Evolutionary conservation across 164 flowering plant species (phyloP).

Genomic region (Vitis riparia): DNA sequence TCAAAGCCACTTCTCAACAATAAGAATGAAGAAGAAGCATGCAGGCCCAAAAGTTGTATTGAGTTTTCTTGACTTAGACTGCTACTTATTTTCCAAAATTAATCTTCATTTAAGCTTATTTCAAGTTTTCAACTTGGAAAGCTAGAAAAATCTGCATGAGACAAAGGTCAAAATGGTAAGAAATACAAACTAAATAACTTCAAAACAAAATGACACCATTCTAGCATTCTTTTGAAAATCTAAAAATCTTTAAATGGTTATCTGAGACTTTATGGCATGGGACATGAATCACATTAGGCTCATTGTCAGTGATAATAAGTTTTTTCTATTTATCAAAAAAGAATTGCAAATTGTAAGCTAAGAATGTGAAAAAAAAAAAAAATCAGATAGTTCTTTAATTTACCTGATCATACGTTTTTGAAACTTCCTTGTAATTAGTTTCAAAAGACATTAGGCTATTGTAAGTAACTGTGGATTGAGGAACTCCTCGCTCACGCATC

Average conservation of each 20-base stretch:
- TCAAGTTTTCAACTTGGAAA: background rate
- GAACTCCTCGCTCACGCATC: conserved; percentile 83
- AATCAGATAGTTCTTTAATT: background rate
- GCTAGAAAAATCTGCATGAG: background rate
- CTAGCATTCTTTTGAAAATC: too few species aligned
- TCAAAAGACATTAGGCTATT: conserved; percentile 97
- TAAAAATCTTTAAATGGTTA: too few species aligned
- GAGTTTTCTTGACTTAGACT: too few species aligned
- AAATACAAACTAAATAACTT: too few species aligned
- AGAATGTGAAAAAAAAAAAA: background rate
- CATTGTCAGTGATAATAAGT: background rate
- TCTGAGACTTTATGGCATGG: too few species aligned
- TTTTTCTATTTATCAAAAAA: background rate
- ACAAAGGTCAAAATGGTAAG: background rate
- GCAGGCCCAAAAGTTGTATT: too few species aligned
- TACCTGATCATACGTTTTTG: conserved; percentile 91
- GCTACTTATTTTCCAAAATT: too few species aligned
- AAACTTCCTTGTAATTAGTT: conserved; percentile 87
- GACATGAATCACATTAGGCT: background rate
- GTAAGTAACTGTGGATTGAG: conserved; percentile 78
- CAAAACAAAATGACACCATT: background rate
- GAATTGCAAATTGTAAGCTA: background rate
- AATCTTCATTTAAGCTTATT: too few species aligned
- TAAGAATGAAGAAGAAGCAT: too few species aligned
- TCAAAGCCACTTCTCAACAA: too few species aligned